Evolutionary conservation across 768 basidiomycete species (phyloP).

Genomic region (Pleurotus sapidus): DNA sequence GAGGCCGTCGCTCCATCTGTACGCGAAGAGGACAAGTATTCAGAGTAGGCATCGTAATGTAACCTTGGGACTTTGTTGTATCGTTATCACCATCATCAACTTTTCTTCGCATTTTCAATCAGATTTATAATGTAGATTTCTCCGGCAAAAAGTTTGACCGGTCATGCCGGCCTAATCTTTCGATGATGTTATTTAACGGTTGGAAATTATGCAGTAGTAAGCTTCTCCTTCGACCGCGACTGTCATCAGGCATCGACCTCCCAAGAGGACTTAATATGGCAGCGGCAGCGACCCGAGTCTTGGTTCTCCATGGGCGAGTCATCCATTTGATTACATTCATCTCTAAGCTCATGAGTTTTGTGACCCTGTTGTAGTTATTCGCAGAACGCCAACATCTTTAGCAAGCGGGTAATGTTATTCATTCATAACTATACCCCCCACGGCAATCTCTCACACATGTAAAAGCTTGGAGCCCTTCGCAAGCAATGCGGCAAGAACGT

Average conservation of each 20-base stretch:
- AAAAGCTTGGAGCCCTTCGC: constrained; percentile 67
- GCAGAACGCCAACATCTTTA: constrained; percentile 69
- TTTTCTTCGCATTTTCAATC: no score
- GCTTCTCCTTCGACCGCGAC: no score
- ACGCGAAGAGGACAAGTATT: constrained; percentile 60
- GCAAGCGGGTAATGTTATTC: constrained; percentile 55
- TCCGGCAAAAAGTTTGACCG: not conserved
- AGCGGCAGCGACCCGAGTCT: constrained; percentile 2
- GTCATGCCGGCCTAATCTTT: not conserved
- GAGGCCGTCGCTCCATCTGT: constrained; percentile 61
- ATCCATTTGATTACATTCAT: not conserved
- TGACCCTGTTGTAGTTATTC: constrained; percentile 45
- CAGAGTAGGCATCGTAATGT: constrained; percentile 44
- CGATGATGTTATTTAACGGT: not conserved
- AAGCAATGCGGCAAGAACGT: constrained; percentile 64
- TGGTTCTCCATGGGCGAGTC: constrained; percentile 14
- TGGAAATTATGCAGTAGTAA: not conserved
- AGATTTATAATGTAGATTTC: no score
- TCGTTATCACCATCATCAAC: not conserved
- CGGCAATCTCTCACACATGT: no score
- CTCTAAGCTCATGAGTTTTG: not conserved
- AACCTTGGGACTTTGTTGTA: constrained; percentile 3
- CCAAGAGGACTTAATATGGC: constrained; percentile 1
- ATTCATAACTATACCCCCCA: not conserved
- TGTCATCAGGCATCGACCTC: not conserved